Percentiles rank a stretch among this genome's conserved stretches.
Conservation (phyloP, 371 early-diverging fungal genomes). For the Rhizomucor pusillus region DNA sequence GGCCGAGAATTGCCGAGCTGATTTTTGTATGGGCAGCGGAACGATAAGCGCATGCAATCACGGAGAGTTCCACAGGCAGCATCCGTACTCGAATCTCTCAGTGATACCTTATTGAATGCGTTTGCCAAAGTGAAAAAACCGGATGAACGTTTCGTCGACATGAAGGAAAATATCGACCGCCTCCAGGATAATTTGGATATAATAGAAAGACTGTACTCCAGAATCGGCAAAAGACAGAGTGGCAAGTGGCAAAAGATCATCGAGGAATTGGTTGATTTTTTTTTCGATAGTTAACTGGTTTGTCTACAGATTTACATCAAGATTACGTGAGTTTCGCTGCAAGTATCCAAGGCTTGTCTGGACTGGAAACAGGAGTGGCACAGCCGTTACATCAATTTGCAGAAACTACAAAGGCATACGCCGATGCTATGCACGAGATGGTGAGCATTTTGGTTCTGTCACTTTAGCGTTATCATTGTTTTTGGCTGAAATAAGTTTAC, state of each 20-base stretch:
- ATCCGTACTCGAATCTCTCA: constrained; percentile 35
- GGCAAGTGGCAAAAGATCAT: constrained; percentile 13
- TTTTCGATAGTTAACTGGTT: constrained; percentile 2
- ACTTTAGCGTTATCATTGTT: constrained; percentile 72
- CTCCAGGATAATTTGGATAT: constrained; percentile 82
- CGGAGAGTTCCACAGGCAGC: constrained; percentile 23
- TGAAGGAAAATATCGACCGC: constrained; percentile 77
- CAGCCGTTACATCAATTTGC: constrained; percentile 73
- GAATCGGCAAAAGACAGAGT: constrained; percentile 74
- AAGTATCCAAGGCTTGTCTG: constrained; percentile 71
- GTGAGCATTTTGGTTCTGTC: constrained; percentile 49
- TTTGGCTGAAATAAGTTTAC: neutral
- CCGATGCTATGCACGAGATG: constrained; percentile 67
- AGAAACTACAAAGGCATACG: constrained; percentile 63
- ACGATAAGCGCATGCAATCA: constrained; percentile 34
- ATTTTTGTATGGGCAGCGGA: constrained; percentile 21
- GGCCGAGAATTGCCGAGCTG: no score
- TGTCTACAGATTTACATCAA: constrained; percentile 62
- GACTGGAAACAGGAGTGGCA: constrained; percentile 83
- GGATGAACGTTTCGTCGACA: constrained; percentile 81
- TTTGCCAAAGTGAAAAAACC: constrained; percentile 88
- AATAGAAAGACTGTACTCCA: constrained; percentile 74
- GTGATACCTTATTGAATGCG: constrained; percentile 85
- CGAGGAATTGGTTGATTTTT: neutral
- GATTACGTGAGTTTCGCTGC: constrained; percentile 78